Percentiles rank a stretch among this genome's conserved stretches.
Evolutionary conservation across 257 asterid genomes (phyloP).

Genomic region (Primulina eburnea): DNA sequence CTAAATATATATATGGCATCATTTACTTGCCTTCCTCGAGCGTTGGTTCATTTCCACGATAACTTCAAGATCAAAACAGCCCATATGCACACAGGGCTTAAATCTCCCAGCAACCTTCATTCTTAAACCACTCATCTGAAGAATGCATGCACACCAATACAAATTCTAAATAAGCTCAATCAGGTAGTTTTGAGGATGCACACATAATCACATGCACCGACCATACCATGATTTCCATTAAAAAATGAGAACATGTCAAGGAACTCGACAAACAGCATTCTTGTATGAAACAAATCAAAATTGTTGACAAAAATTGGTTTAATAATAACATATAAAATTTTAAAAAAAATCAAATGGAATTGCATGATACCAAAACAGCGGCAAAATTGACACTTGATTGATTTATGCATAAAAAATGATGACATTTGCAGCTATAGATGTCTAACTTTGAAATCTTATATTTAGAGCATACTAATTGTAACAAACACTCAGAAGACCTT

Average conservation of each 20-base stretch:
- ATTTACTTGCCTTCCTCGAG: conserved; percentile 85
- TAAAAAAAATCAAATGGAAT: background rate
- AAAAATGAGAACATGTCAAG: background rate
- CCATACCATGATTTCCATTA: conserved; percentile 1
- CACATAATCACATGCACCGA: conserved; percentile 3
- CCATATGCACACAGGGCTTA: conserved; percentile 89
- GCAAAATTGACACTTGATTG: background rate
- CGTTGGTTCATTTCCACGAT: conserved; percentile 97
- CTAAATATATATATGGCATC: background rate
- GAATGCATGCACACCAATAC: conserved; percentile 27
- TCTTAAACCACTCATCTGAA: conserved; percentile 92
- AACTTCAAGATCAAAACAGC: conserved; percentile 94
- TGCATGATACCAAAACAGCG: background rate
- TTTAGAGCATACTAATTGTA: background rate
- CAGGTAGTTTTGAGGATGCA: background rate
- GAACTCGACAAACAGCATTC: conserved; percentile 1
- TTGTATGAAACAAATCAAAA: background rate
- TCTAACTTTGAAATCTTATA: background rate
- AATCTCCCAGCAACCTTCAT: conserved; percentile 98
- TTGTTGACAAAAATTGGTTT: background rate
- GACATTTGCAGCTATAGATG: background rate
- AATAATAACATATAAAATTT: background rate
- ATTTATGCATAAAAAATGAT: background rate
- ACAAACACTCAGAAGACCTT: background rate
- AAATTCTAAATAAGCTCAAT: conserved; percentile 11